Percentiles rank a stretch among this genome's conserved stretches.
Conservation (phyloP, 257 asterid species). For the Solanum medicagineum region DNA sequence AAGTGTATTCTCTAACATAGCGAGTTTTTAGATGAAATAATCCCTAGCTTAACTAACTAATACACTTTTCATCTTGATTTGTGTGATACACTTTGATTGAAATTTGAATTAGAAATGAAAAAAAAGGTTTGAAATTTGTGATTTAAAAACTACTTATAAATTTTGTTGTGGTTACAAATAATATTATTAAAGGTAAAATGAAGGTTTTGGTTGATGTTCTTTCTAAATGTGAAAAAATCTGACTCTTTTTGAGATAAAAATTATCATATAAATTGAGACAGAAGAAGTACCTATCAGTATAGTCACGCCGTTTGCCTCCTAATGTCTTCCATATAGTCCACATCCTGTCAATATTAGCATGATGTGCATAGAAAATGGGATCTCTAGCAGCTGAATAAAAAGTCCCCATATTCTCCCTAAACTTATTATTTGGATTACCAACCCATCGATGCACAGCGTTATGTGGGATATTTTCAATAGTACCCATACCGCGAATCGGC, state of each 20-base stretch:
- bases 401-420: slow-evolving; percentile 45
- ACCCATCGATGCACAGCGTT: slow-evolving; percentile 22
- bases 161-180: neutral
- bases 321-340: slow-evolving; percentile 40
- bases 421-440: slow-evolving; percentile 24
- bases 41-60: neutral
- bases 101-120: too few relatives aligned
- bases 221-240: neutral
- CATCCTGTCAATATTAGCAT: slow-evolving; percentile 56
- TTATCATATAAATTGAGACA: neutral
- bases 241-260: too few relatives aligned
- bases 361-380: slow-evolving; percentile 41
- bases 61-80: neutral
- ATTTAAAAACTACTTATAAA: neutral
- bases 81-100: neutral
- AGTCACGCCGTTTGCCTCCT: slow-evolving; percentile 6
- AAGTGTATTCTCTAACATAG: neutral
- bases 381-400: slow-evolving; percentile 63
- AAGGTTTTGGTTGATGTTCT: neutral
- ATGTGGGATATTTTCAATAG: slow-evolving; percentile 43
- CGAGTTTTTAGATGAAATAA: neutral
- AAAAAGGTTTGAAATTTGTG: neutral
- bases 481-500: slow-evolving; percentile 27
- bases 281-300: slow-evolving; percentile 17
- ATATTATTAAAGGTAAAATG: neutral